These are phyloP conservation scores for Akebia trifoliata DNA, from an alignment of 164 flowering plant genomes.

Conservation along the genomic window DNA sequence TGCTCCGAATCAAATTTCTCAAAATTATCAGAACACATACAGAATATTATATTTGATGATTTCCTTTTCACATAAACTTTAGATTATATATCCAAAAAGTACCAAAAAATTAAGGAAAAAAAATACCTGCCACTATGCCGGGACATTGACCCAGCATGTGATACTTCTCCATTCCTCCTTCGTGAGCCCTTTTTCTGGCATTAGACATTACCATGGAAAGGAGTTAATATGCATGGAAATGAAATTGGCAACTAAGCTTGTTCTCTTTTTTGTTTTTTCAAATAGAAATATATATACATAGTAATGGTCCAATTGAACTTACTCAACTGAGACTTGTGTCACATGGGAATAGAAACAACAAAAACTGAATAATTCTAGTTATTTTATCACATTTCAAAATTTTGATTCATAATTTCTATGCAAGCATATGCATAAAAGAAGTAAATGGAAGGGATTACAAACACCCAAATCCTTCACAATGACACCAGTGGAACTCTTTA, in stretches of 20 bases:
- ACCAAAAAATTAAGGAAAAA: not conserved
- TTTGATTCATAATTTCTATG: not conserved
- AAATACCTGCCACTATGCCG: slow-evolving; percentile 50
- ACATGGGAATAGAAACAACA: not conserved
- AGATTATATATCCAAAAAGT: not conserved
- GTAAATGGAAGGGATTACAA: not conserved
- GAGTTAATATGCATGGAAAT: not conserved
- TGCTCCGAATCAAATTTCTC: not conserved
- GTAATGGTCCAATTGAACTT: not conserved
- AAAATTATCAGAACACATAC: not conserved
- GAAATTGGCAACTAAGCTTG: not conserved
- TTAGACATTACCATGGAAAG: slow-evolving; percentile 6
- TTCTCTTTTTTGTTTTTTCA: too few relatives aligned
- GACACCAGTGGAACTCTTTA: not conserved
- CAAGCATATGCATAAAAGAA: not conserved
- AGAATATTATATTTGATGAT: not conserved
- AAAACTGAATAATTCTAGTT: not conserved
- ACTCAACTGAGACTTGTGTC: not conserved
- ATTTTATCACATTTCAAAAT: not conserved
- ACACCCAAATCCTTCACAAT: not conserved
- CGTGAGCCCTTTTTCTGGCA: slow-evolving; percentile 49
- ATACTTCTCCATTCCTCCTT: slow-evolving; percentile 34
- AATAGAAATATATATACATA: not conserved
- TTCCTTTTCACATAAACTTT: not conserved
- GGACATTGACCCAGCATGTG: slow-evolving; percentile 29